These are phyloP conservation scores for Eucalyptus victrix DNA, from an alignment of 345 rosid genomes.

Conservation along the genomic window DNA sequence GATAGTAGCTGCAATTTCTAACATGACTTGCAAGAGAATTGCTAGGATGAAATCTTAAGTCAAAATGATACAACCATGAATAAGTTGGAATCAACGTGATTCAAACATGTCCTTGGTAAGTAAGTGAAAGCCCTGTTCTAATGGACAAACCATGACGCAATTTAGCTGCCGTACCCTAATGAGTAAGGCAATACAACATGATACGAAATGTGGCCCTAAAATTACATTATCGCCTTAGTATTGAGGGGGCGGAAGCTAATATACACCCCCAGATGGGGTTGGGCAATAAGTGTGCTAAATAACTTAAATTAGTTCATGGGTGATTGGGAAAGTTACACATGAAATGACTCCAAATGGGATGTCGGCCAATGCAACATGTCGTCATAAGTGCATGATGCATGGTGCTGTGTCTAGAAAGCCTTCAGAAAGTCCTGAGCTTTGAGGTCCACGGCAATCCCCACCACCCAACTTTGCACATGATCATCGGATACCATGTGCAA, in stretches of 20 bases:
- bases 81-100: background rate
- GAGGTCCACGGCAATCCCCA: background rate
- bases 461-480: background rate
- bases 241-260: background rate
- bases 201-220: background rate
- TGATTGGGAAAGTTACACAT: background rate
- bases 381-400: background rate
- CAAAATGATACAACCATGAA: background rate
- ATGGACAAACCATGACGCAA: background rate
- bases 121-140: background rate
- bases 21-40: fast-evolving
- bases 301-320: background rate
- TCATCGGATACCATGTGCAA: background rate
- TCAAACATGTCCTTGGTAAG: background rate
- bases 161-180: fast-evolving
- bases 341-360: background rate
- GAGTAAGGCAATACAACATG: background rate
- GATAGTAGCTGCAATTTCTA: background rate
- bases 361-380: background rate
- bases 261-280: background rate
- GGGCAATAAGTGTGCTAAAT: background rate
- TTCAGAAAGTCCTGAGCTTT: background rate
- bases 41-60: background rate
- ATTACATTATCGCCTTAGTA: background rate
- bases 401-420: background rate